These are phyloP conservation scores for Crataegus laevigata DNA, from an alignment of 306 rosid genomes.

Conservation along the genomic window DNA sequence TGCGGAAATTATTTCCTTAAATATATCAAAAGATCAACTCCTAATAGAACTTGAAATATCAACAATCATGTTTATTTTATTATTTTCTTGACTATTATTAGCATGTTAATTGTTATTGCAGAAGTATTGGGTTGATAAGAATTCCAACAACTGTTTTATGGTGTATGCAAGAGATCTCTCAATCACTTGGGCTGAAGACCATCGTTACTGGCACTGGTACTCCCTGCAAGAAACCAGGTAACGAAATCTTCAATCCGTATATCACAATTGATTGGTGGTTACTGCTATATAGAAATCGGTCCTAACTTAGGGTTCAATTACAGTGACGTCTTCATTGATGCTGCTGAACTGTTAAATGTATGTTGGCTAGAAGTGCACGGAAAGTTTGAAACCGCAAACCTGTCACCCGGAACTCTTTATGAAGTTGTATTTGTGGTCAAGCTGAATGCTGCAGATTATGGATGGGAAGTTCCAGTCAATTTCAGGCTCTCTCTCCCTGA, in stretches of 20 bases:
- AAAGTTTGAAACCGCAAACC: slow-evolving; percentile 44
- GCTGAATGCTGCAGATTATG: slow-evolving; percentile 39
- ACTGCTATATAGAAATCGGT: neutral
- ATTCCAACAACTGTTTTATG: slow-evolving; percentile 53
- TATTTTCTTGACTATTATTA: neutral
- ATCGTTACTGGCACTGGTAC: slow-evolving; percentile 51
- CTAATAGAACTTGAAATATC: neutral
- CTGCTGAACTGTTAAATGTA: slow-evolving; percentile 44
- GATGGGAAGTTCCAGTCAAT: slow-evolving; percentile 68
- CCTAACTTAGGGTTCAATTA: neutral
- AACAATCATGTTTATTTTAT: neutral
- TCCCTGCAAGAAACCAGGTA: slow-evolving; percentile 43
- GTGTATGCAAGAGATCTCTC: slow-evolving; percentile 58
- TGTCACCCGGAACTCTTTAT: slow-evolving; percentile 47
- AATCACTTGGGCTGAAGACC: slow-evolving; percentile 47
- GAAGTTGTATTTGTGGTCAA: slow-evolving; percentile 42
- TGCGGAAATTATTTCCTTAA: too few relatives aligned
- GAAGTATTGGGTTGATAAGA: slow-evolving; percentile 40
- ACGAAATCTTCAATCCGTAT: neutral
- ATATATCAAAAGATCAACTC: too few relatives aligned
- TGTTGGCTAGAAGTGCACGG: slow-evolving; percentile 76
- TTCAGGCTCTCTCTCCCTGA: slow-evolving; percentile 48
- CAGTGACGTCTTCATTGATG: slow-evolving; percentile 47
- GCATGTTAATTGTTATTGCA: neutral
- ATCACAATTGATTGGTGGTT: neutral